Evolutionary conservation across 2,329 filamentous ascomycete genomes (phyloP).

Genomic region (Apiospora sp.): DNA sequence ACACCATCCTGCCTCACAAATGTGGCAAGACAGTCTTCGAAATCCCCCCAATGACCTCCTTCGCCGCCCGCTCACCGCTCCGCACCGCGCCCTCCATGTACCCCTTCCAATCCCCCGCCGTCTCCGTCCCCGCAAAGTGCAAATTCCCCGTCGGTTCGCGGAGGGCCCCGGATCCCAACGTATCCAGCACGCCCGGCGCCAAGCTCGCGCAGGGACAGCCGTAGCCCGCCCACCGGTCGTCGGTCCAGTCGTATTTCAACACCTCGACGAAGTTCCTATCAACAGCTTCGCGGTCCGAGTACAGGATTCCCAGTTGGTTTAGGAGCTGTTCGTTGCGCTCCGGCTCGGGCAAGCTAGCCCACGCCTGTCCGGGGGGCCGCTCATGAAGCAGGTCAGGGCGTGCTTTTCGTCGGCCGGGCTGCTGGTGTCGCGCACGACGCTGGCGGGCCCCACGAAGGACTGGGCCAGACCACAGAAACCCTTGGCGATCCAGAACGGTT

Average conservation of each 20-base stretch:
- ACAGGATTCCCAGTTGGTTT: constrained; percentile 39
- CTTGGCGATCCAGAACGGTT: constrained; percentile 47
- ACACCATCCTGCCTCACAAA: neutral
- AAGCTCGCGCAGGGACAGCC: constrained; percentile 50
- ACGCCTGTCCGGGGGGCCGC: constrained; percentile 45
- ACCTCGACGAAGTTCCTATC: constrained; percentile 42
- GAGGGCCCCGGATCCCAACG: constrained; percentile 34
- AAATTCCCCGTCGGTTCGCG: constrained; percentile 48
- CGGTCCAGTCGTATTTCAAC: constrained; percentile 47
- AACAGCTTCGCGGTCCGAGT: constrained; percentile 29
- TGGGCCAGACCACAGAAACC: constrained; percentile 55
- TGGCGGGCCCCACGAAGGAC: constrained; percentile 54
- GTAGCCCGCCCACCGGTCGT: constrained; percentile 46
- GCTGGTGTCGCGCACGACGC: constrained; percentile 54
- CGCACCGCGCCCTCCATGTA: constrained; percentile 66
- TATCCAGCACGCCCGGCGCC: constrained; percentile 48
- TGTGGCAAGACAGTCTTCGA: neutral
- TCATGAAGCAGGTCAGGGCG: constrained; percentile 51
- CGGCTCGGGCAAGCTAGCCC: constrained; percentile 36
- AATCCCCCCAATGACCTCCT: constrained; percentile 48
- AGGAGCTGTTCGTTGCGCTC: constrained; percentile 38
- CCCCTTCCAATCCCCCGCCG: constrained; percentile 59
- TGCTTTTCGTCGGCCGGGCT: constrained; percentile 39
- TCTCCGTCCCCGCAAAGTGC: constrained; percentile 65
- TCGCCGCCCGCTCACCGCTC: constrained; percentile 56